Conservation (phyloP, 164 flowering plant species). For the Vitis riparia region DNA sequence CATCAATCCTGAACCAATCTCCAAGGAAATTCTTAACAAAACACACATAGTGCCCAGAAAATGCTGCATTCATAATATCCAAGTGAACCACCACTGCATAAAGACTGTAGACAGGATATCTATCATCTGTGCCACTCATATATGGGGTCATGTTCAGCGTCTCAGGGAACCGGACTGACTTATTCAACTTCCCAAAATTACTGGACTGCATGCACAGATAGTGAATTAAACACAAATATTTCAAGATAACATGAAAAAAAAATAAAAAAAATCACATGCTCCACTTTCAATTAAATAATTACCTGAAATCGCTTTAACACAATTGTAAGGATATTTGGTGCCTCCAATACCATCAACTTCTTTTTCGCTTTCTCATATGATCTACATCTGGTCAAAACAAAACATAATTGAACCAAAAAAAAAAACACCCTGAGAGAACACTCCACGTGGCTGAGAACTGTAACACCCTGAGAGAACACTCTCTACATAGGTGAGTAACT, state of each 20-base stretch:
- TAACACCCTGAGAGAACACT: background rate
- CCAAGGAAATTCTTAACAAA: constrained; percentile 61
- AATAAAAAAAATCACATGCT: background rate
- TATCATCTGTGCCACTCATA: constrained; percentile 65
- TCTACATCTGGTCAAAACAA: constrained; percentile 58
- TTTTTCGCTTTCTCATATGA: constrained; percentile 84
- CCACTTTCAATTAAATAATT: constrained; percentile 6
- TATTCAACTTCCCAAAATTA: constrained; percentile 79
- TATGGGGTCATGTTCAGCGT: constrained; percentile 66
- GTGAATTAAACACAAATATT: constrained; percentile 4
- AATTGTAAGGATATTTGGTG: constrained; percentile 87
- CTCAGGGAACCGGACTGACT: constrained; percentile 68
- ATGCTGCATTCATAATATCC: constrained; percentile 75
- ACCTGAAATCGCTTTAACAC: constrained; percentile 88
- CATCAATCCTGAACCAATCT: constrained; percentile 85
- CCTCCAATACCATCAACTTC: constrained; percentile 74
- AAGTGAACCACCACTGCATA: constrained; percentile 88
- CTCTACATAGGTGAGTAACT: background rate
- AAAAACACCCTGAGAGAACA: too few species aligned
- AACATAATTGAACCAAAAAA: too few species aligned
- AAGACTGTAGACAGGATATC: constrained; percentile 63
- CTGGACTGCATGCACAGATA: constrained; percentile 55
- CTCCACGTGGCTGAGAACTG: background rate
- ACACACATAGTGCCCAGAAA: constrained; percentile 87
- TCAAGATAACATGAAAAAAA: background rate